A percentile compares a stretch with the other conserved stretches of the same genome.
These are phyloP conservation scores for Gracilariopsis chorda DNA, from an alignment of 23 red algal genomes.

Conservation along the genomic window DNA sequence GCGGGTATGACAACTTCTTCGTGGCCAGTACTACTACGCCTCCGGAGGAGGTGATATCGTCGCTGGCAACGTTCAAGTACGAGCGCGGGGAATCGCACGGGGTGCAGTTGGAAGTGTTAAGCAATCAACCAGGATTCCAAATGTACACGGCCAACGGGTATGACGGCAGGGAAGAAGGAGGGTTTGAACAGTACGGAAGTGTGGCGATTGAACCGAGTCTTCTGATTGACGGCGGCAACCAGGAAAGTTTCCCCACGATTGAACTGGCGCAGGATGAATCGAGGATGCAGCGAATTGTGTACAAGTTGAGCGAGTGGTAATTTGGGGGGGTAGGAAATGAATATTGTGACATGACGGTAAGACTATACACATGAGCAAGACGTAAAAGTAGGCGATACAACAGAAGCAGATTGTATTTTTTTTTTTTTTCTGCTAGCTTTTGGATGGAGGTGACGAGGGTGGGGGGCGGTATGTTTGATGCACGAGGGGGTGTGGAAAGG, in stretches of 20 bases:
- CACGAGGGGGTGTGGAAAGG: too few relatives aligned
- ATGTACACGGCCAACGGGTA: constrained; percentile 73
- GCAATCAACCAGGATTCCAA: constrained; percentile 81
- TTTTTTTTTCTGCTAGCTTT: too few relatives aligned
- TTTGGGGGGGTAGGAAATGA: too few relatives aligned
- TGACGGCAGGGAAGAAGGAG: not conserved
- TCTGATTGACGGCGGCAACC: constrained; percentile 54
- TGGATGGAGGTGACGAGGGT: too few relatives aligned
- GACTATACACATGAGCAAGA: too few relatives aligned
- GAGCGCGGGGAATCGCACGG: not conserved
- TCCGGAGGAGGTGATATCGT: not conserved
- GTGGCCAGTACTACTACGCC: not conserved
- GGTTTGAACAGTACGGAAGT: constrained; percentile 41
- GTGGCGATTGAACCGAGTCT: constrained; percentile 54
- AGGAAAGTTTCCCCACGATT: constrained; percentile 17
- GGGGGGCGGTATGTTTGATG: too few relatives aligned
- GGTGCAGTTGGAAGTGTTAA: constrained; percentile 48
- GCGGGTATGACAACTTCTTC: constrained; percentile 39
- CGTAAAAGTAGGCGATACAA: too few relatives aligned
- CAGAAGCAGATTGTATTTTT: too few relatives aligned
- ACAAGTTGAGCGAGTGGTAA: constrained; percentile 19
- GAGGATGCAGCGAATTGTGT: constrained; percentile 19
- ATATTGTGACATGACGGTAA: too few relatives aligned
- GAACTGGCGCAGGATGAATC: constrained; percentile 10
- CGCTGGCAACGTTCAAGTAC: not conserved